Conservation (phyloP, 2,329 filamentous ascomycete genomes). For the Sodiomyces alkalinus region DNA sequence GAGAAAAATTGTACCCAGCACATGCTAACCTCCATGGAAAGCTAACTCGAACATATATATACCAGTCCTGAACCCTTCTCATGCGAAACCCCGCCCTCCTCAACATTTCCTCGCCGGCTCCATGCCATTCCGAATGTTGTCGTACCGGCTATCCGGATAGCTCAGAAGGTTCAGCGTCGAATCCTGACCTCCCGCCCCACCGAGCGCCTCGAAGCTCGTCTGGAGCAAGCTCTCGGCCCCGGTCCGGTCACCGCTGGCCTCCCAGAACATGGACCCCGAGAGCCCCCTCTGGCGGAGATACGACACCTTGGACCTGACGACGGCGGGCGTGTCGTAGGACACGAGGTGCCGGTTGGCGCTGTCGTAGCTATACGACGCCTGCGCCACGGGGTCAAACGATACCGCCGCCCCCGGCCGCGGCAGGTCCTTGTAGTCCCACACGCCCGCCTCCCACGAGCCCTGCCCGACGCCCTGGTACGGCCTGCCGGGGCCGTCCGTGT, state of each 20-base stretch:
- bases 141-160: conserved; percentile 39
- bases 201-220: conserved; percentile 24
- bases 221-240: conserved; percentile 45
- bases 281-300: conserved; percentile 49
- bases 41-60: no score
- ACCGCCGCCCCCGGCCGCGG: conserved; percentile 46
- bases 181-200: conserved; percentile 24
- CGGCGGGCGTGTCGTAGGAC: conserved; percentile 52
- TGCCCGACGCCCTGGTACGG: conserved; percentile 47
- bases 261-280: conserved; percentile 78
- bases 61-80: no score
- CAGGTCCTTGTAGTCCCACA: conserved; percentile 72
- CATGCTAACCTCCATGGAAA: no score
- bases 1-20: no score
- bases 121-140: conserved; percentile 31
- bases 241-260: conserved; percentile 52
- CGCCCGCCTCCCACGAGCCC: conserved; percentile 57
- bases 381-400: conserved; percentile 37
- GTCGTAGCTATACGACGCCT: conserved; percentile 61
- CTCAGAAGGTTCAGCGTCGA: conserved; percentile 30
- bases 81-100: no score
- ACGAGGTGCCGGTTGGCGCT: conserved; percentile 43
- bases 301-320: conserved; percentile 44
- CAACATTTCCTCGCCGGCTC: no score
- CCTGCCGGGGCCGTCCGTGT: conserved; percentile 48